Evolutionary conservation across 805 yeast species (phyloP).

Genomic region (Metschnikowia gelsemii): DNA sequence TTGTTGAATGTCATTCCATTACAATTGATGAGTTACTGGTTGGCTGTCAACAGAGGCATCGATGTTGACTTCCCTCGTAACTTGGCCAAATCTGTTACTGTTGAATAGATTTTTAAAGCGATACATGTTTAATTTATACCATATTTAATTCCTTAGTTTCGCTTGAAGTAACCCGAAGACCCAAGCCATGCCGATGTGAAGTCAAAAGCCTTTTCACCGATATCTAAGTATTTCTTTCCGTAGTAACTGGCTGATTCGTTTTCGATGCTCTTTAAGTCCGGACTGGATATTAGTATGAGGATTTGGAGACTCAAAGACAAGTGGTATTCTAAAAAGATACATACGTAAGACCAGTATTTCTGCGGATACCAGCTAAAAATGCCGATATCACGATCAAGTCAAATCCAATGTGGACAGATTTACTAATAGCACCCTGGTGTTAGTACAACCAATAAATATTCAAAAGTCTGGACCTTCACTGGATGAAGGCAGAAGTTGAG

Average conservation of each 20-base stretch:
- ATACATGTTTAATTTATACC: slow-evolving; percentile 9
- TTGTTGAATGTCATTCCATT: slow-evolving; percentile 89
- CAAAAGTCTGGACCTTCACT: too few relatives aligned
- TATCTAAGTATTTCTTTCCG: slow-evolving; percentile 64
- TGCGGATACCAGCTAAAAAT: slow-evolving; percentile 48
- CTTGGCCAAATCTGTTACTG: slow-evolving; percentile 97
- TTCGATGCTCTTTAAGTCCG: slow-evolving; percentile 49
- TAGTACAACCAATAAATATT: slow-evolving; percentile 6
- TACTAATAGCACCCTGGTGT: slow-evolving; percentile 28
- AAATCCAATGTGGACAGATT: slow-evolving; percentile 53
- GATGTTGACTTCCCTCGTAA: slow-evolving; percentile 99
- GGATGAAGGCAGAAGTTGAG: too few relatives aligned
- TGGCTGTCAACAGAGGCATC: slow-evolving; percentile 90
- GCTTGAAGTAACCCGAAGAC: slow-evolving; percentile 69
- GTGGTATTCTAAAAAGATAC: slow-evolving; percentile 3
- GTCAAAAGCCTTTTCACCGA: slow-evolving; percentile 86
- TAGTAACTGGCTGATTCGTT: slow-evolving; percentile 49
- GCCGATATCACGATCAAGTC: slow-evolving; percentile 67
- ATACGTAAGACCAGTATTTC: slow-evolving; percentile 62
- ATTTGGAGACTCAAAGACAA: slow-evolving; percentile 12
- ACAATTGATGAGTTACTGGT: slow-evolving; percentile 95
- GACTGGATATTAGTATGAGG: slow-evolving; percentile 24
- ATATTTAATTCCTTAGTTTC: slow-evolving; percentile 38
- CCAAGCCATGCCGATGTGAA: slow-evolving; percentile 66
- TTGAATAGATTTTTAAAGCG: slow-evolving; percentile 53